These are phyloP conservation scores for Dipodascus geniculatus DNA, from an alignment of 805 yeast genomes.

Conservation along the genomic window DNA sequence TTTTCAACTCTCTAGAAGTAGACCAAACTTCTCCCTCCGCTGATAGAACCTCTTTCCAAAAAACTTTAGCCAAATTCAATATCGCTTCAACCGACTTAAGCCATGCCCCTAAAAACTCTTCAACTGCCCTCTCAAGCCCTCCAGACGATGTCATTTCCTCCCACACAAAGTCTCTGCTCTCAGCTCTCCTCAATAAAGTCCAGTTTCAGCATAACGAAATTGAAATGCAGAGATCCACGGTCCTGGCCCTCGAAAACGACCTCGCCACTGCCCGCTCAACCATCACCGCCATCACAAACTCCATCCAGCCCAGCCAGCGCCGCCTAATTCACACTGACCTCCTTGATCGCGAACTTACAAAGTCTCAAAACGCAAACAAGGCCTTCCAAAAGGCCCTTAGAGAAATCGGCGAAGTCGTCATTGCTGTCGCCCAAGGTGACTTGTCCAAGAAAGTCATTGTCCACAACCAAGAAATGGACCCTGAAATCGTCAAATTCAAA, in stretches of 20 bases:
- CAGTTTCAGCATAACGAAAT: conserved; percentile 27
- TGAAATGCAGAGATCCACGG: conserved; percentile 24
- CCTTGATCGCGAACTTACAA: conserved; percentile 27
- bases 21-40: not conserved
- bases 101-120: not conserved
- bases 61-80: not conserved
- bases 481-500: conserved; percentile 70
- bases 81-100: not conserved
- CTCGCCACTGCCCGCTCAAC: conserved; percentile 24
- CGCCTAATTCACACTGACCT: conserved; percentile 21
- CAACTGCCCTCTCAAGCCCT: not conserved
- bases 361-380: conserved; percentile 44
- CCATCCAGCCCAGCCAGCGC: conserved; percentile 21
- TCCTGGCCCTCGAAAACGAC: conserved; percentile 23
- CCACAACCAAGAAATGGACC: conserved; percentile 60
- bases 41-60: not conserved
- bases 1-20: not conserved
- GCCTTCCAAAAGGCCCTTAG: conserved; percentile 57
- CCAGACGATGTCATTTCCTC: not conserved
- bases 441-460: conserved; percentile 68
- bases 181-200: conserved; percentile 20
- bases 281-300: conserved; percentile 23
- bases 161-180: not conserved
- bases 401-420: conserved; percentile 78
- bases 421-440: conserved; percentile 84